Percentiles rank a stretch among this genome's conserved stretches.
phyloP scores from a whole-genome alignment of 2,329 filamentous ascomycete species.

The Epichloe amarillans region DNA sequence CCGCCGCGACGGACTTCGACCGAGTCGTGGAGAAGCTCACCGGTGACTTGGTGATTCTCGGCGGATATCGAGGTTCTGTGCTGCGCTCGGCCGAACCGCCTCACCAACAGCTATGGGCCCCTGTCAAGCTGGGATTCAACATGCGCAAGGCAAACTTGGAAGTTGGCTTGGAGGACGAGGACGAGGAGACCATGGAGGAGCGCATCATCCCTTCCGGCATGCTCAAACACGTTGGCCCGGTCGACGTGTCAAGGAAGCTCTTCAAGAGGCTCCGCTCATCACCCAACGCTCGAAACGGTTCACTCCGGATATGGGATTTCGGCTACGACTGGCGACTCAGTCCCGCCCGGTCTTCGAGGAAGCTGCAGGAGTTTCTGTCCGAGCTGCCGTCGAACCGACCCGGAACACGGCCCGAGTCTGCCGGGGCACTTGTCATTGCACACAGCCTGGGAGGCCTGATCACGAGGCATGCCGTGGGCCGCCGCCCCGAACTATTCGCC shows the following conservation, averaged over 20 bases:
- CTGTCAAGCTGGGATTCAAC: constrained; percentile 84
- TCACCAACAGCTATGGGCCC: constrained; percentile 84
- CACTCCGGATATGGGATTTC: constrained; percentile 73
- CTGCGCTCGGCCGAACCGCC: constrained; percentile 70
- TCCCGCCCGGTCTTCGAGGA: constrained; percentile 58
- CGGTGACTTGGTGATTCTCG: constrained; percentile 78
- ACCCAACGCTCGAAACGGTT: constrained; percentile 58
- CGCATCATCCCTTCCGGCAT: constrained; percentile 78
- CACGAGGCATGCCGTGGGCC: constrained; percentile 76
- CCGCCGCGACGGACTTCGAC: constrained; percentile 27
- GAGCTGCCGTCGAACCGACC: constrained; percentile 60
- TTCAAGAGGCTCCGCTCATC: constrained; percentile 65
- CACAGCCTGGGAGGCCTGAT: constrained; percentile 83
- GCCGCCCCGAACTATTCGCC: constrained; percentile 70
- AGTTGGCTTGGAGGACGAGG: constrained; percentile 66
- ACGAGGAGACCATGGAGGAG: constrained; percentile 72
- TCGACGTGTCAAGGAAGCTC: constrained; percentile 75
- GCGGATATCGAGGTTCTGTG: constrained; percentile 84
- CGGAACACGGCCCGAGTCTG: constrained; percentile 33
- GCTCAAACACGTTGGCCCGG: constrained; percentile 80
- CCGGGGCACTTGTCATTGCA: constrained; percentile 69
- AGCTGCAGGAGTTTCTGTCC: constrained; percentile 61
- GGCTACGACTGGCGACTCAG: constrained; percentile 92
- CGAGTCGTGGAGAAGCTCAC: constrained; percentile 52
- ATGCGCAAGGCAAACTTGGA: constrained; percentile 85